phyloP scores from a whole-genome alignment of 257 asterid species.

The Solanum megistacrolobum region DNA sequence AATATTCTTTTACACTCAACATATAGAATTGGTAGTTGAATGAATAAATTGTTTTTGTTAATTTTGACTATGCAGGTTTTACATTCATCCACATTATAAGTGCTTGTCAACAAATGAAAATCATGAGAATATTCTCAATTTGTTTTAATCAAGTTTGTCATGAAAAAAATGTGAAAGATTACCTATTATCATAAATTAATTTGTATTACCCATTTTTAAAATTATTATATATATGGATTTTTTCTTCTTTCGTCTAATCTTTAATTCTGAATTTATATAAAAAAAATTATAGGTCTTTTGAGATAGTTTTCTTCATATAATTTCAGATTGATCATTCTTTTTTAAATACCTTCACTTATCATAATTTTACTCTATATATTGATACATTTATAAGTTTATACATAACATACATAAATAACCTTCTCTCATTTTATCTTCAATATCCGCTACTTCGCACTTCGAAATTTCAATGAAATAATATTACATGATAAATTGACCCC shows the following conservation, averaged over 20 bases:
- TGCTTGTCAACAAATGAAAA: neutral
- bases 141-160: neutral
- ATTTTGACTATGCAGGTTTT: neutral
- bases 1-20: neutral
- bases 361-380: neutral
- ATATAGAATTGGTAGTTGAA: neutral
- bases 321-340: neutral
- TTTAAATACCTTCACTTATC: neutral
- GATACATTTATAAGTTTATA: neutral
- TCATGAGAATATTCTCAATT: neutral
- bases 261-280: neutral
- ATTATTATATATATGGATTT: neutral
- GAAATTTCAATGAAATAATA: neutral
- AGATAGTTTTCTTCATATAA: neutral
- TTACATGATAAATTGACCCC: neutral
- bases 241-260: neutral
- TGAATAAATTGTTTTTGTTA: neutral
- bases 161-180: neutral
- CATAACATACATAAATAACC: neutral
- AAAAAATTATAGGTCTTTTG: neutral
- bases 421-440: too few relatives aligned
- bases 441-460: neutral
- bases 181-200: neutral
- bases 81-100: neutral
- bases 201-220: neutral